Conservation (phyloP, 2,329 filamentous ascomycete species). For the Dactylellina parvicollis region DNA sequence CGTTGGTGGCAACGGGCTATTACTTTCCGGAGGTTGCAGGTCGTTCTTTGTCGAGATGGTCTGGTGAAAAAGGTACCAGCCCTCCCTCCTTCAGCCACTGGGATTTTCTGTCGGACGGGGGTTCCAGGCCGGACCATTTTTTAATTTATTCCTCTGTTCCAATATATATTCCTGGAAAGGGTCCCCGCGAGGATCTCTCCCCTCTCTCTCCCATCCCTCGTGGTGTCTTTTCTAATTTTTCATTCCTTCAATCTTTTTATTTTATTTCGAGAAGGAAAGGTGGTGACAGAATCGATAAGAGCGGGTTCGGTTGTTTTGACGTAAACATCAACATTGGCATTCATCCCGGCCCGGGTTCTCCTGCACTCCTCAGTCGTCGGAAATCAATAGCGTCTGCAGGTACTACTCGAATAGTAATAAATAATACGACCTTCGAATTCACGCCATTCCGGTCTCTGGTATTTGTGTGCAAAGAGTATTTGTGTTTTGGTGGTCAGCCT, state of each 20-base stretch:
- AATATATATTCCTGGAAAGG: slow-evolving; percentile 3
- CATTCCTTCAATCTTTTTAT: too few species aligned
- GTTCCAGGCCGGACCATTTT: slow-evolving; percentile 5
- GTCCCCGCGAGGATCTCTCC: background rate
- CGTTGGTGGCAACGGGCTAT: slow-evolving; percentile 22
- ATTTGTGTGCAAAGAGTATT: background rate
- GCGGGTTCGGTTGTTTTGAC: background rate
- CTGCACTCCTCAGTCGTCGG: slow-evolving; percentile 14
- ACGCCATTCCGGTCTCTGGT: background rate
- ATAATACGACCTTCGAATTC: background rate
- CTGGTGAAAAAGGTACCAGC: slow-evolving; percentile 35
- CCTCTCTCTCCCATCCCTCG: slow-evolving; percentile 6
- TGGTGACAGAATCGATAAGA: background rate
- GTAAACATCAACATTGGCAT: slow-evolving; percentile 12
- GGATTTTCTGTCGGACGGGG: slow-evolving; percentile 21
- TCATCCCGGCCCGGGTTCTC: slow-evolving; percentile 4
- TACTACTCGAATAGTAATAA: background rate
- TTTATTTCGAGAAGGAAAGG: background rate
- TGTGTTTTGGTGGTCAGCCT: slow-evolving; percentile 35
- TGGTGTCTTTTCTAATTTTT: background rate
- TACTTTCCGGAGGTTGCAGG: slow-evolving; percentile 5
- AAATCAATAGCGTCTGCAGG: slow-evolving; percentile 27
- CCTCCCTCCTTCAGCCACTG: slow-evolving; percentile 49
- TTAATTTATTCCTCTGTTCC: background rate
- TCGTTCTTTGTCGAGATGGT: slow-evolving; percentile 32